Percentiles rank a stretch among this genome's conserved stretches.
phyloP scores from a whole-genome alignment of 2,329 filamentous ascomycete species.

The Curvularia sp. region DNA sequence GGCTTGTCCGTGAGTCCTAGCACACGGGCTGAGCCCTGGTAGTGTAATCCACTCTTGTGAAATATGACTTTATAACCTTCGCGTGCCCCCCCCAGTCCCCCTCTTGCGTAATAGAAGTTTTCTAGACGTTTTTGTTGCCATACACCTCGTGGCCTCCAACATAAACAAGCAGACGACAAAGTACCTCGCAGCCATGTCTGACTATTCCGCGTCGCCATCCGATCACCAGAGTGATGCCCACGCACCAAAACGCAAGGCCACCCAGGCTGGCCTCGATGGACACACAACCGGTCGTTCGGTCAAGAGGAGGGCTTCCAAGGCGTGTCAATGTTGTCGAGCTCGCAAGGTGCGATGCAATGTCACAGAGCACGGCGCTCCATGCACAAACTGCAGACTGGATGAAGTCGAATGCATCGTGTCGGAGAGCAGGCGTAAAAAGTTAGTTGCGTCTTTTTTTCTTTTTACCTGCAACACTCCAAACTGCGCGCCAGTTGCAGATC shows the following conservation, averaged over 20 bases:
- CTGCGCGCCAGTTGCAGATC: conserved; percentile 20
- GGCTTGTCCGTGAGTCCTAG: conserved; percentile 38
- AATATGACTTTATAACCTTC: conserved; percentile 44
- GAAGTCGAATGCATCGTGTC: conserved; percentile 73
- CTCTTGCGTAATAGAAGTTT: conserved; percentile 30
- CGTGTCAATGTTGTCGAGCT: conserved; percentile 85
- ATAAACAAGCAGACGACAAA: conserved; percentile 19
- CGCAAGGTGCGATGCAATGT: conserved; percentile 95
- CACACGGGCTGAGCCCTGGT: conserved; percentile 37
- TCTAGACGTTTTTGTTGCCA: conserved; percentile 19
- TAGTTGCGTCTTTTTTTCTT: conserved; percentile 53
- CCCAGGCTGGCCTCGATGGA: conserved; percentile 62
- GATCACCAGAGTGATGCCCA: conserved; percentile 42
- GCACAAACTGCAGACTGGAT: conserved; percentile 84
- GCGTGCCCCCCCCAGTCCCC: conserved; percentile 30
- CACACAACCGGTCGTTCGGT: conserved; percentile 61
- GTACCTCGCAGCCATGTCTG: conserved; percentile 44
- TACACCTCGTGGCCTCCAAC: conserved; percentile 21
- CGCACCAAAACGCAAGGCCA: conserved; percentile 64
- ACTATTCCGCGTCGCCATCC: conserved; percentile 47
- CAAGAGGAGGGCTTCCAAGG: conserved; percentile 88
- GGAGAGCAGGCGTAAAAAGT: conserved; percentile 85
- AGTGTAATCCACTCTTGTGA: conserved; percentile 44
- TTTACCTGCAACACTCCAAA: conserved; percentile 33
- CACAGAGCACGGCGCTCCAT: conserved; percentile 82